Conservation (phyloP, 164 flowering plant species). For the Macadamia integrifolia region DNA sequence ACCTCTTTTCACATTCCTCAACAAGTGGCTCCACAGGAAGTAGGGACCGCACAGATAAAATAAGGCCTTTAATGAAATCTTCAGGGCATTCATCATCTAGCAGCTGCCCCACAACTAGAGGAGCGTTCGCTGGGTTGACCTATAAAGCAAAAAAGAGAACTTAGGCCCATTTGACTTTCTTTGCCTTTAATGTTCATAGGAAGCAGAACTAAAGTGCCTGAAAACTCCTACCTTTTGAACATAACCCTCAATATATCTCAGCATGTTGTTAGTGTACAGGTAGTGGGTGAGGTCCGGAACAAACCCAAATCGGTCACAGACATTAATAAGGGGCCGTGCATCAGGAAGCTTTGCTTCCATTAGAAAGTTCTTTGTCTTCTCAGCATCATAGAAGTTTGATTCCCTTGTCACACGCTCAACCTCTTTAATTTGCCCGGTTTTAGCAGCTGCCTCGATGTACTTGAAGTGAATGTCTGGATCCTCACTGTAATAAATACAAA, state of each 20-base stretch:
- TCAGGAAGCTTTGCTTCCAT: conserved; percentile 99
- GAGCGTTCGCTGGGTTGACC: conserved; percentile 99
- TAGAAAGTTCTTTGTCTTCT: conserved; percentile 92
- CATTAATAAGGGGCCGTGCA: conserved; percentile 96
- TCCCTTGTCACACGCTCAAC: conserved; percentile 99
- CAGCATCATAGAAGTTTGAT: conserved; percentile 93
- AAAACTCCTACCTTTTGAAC: conserved; percentile 75
- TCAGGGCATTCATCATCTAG: conserved; percentile 99
- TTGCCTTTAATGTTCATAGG: background rate
- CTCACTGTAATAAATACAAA: conserved; percentile 56
- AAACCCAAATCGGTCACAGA: conserved; percentile 99
- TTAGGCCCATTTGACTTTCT: background rate
- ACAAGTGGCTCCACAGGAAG: conserved; percentile 99
- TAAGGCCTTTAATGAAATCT: conserved; percentile 95
- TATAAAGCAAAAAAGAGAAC: conserved; percentile 18
- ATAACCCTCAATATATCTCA: conserved; percentile 98
- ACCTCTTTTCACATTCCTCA: conserved; percentile 99
- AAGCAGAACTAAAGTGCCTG: background rate
- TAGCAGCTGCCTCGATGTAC: conserved; percentile 99
- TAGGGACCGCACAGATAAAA: conserved; percentile 55
- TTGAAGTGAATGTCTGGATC: conserved; percentile 98
- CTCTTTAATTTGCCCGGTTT: conserved; percentile 99
- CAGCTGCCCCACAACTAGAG: conserved; percentile 95
- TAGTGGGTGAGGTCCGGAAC: conserved; percentile 98
- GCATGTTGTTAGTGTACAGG: conserved; percentile 90